Conservation (phyloP, 192 early-diverging fungal genomes). For the Rhizophagus sp. region DNA sequence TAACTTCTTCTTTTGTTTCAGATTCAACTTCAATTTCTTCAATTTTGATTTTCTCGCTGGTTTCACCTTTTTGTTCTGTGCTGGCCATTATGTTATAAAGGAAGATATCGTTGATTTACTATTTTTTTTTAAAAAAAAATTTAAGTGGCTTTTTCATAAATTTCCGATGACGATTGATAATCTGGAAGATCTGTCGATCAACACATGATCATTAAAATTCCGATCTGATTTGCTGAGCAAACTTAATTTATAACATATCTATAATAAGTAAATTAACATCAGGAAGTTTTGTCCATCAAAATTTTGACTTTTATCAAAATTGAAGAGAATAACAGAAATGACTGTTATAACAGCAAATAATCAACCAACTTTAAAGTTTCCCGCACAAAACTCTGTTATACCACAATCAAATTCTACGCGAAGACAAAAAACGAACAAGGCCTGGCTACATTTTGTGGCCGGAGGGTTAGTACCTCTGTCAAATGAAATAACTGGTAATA, state of each 20-base stretch:
- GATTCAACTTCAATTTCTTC: neutral
- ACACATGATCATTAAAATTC: no score
- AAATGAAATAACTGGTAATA: neutral
- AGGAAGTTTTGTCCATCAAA: no score
- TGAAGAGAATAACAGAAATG: no score
- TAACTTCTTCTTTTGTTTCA: neutral
- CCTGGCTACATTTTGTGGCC: constrained; percentile 63
- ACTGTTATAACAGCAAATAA: no score
- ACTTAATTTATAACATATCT: no score
- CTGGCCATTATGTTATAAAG: neutral
- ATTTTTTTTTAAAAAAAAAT: no score
- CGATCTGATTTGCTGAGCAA: no score
- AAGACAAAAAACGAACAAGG: neutral
- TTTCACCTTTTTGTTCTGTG: neutral
- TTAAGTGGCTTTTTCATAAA: no score
- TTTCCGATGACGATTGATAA: no score
- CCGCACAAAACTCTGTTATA: neutral
- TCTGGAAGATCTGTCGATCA: no score
- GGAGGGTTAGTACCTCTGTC: constrained; percentile 54
- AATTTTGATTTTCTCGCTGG: neutral
- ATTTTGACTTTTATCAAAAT: no score
- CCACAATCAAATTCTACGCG: neutral
- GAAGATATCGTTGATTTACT: neutral
- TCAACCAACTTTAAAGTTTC: neutral
- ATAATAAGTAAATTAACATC: no score